Percentiles rank a stretch among this genome's conserved stretches.
Evolutionary conservation across 2,329 filamentous ascomycete genomes (phyloP).

Genomic region (Cordyceps militaris): DNA sequence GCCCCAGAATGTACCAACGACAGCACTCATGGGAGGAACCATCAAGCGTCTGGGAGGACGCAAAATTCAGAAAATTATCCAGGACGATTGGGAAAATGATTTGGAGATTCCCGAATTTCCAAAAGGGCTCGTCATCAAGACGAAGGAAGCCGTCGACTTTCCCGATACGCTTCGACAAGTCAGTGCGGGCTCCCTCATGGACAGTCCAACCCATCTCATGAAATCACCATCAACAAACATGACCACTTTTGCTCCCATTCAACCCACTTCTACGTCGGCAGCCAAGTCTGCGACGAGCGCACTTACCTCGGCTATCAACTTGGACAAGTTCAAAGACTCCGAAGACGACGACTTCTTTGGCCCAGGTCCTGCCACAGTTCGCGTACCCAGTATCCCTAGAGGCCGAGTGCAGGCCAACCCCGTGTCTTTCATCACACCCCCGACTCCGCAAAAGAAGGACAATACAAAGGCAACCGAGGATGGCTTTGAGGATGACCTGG

Average conservation of each 20-base stretch:
- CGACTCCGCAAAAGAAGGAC: slow-evolving; percentile 43
- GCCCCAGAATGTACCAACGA: slow-evolving; percentile 77
- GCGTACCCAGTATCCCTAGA: slow-evolving; percentile 58
- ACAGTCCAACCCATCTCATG: slow-evolving; percentile 42
- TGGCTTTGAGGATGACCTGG: slow-evolving; percentile 66
- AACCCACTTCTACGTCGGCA: slow-evolving; percentile 18
- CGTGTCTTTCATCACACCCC: slow-evolving; percentile 47
- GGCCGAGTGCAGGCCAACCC: slow-evolving; percentile 44
- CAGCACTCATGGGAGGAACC: slow-evolving; percentile 82
- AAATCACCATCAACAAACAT: slow-evolving; percentile 23
- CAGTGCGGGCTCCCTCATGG: slow-evolving; percentile 45
- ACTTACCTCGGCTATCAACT: slow-evolving; percentile 42
- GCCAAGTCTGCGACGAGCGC: slow-evolving; percentile 25
- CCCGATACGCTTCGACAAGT: slow-evolving; percentile 64
- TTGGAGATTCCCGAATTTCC: slow-evolving; percentile 58
- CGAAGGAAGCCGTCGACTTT: slow-evolving; percentile 52
- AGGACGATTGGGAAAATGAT: slow-evolving; percentile 78
- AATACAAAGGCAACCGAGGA: slow-evolving; percentile 41
- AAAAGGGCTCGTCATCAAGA: slow-evolving; percentile 58
- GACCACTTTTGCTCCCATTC: slow-evolving; percentile 16
- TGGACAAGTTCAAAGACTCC: slow-evolving; percentile 59
- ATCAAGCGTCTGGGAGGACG: slow-evolving; percentile 81
- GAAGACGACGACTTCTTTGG: slow-evolving; percentile 58
- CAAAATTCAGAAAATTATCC: slow-evolving; percentile 64
- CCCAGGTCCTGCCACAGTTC: slow-evolving; percentile 60